Conservation (phyloP, 768 basidiomycete species). For the Leucosporidium scottii region DNA sequence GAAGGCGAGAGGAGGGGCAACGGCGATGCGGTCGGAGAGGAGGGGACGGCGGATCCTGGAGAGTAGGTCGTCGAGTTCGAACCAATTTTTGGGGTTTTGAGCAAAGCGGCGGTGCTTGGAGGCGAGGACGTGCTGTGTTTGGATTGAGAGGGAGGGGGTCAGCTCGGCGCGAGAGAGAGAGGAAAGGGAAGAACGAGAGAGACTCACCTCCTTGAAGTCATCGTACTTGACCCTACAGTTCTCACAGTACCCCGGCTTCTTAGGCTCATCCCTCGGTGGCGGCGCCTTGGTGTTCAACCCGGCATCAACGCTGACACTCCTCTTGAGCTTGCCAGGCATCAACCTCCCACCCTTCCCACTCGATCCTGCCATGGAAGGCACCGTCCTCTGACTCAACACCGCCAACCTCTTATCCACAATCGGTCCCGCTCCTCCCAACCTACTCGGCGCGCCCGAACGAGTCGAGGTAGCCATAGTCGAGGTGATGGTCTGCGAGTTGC, state of each 20-base stretch:
- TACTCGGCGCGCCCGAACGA: conserved; percentile 19
- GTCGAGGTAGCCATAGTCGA: conserved; percentile 57
- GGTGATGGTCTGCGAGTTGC: conserved; percentile 87
- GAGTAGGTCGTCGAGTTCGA: conserved; percentile 68
- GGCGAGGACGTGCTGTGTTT: conserved; percentile 59
- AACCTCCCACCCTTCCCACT: conserved; percentile 42
- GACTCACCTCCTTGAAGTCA: conserved; percentile 68
- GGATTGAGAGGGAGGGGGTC: conserved; percentile 9
- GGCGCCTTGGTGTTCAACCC: conserved; percentile 27
- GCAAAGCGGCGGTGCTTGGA: conserved; percentile 79
- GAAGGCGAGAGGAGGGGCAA: background rate
- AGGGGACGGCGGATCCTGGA: conserved; percentile 51
- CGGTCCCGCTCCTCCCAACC: conserved; percentile 13
- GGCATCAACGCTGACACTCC: conserved; percentile 37
- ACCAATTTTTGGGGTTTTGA: conserved; percentile 65
- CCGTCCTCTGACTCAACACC: conserved; percentile 18
- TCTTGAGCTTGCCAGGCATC: conserved; percentile 48
- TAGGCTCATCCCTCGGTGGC: conserved; percentile 56
- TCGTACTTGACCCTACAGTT: conserved; percentile 86
- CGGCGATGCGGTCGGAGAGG: background rate
- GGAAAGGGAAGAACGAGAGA: background rate
- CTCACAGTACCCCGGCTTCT: conserved; percentile 95
- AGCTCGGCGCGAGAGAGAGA: background rate
- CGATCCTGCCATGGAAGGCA: background rate
- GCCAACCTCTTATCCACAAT: conserved; percentile 36